phyloP scores from a whole-genome alignment of 2,329 filamentous ascomycete species.

The Tolypocladium amazonense region DNA sequence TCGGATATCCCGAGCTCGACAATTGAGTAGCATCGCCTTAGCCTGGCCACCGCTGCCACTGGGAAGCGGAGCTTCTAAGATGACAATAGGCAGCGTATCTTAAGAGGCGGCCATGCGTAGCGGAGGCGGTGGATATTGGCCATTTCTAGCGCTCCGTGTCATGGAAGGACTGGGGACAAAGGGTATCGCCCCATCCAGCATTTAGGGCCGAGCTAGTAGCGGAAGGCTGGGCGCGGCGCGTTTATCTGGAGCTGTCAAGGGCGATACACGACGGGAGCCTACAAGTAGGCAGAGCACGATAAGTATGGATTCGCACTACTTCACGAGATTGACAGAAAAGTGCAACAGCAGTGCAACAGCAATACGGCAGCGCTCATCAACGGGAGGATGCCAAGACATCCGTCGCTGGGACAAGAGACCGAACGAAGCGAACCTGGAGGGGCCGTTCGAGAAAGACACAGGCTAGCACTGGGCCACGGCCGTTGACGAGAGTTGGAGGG shows the following conservation, averaged over 20 bases:
- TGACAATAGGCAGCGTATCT: neutral
- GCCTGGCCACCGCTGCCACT: neutral
- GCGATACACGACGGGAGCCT: neutral
- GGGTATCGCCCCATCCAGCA: neutral
- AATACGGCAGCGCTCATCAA: neutral
- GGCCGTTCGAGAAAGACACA: neutral
- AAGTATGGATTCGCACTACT: neutral
- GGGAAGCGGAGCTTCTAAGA: neutral
- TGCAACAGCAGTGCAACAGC: neutral
- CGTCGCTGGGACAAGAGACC: neutral
- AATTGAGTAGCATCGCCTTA: neutral
- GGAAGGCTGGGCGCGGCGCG: neutral
- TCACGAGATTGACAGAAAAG: no score
- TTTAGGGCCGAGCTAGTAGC: neutral
- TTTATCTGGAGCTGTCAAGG: neutral
- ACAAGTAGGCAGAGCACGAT: neutral
- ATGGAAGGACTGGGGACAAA: neutral
- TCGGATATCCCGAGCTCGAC: neutral
- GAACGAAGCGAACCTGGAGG: neutral
- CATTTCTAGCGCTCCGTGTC: neutral
- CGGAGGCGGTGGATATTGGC: neutral
- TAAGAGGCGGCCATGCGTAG: neutral
- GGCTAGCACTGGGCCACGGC: neutral
- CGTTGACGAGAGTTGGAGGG: neutral
- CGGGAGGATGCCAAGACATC: neutral